Base-by-base conservation (phyloP, 495 filamentous ascomycete species). In the Evernia prunastri region DNA sequence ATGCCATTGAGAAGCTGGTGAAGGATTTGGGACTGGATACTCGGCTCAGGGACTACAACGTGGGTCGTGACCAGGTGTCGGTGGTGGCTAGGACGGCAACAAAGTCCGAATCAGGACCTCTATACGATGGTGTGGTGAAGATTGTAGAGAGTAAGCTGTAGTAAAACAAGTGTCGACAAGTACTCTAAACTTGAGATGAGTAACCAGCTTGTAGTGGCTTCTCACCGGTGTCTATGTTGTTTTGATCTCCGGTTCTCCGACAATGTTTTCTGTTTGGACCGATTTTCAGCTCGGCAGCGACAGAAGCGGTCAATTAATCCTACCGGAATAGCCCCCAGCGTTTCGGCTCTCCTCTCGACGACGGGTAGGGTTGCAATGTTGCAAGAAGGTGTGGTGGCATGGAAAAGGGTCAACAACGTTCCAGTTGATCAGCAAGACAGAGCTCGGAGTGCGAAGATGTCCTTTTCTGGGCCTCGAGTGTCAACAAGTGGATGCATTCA, bases 11-110 rank as follows among this genome's bases (percentile, higher is more conserved):
- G 3, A 68, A 75, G 47, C 67, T 81, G 45, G 59, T 81, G 13
- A 68, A 68, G 5, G 71, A 75, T 54, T 60, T 81, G 33, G 78
- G 75, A 2, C 65, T 70, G 25, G 67, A 72, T 3, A 58, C 20
- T 43, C 67, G 59, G 36, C 62, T 72, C 29, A 63, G 36, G 17
- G 51, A 70, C 29, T 57, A 60, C 15, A 58, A 51, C 4, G 67
- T 69, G 17, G 63, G 64, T n/a, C 61, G 66, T 42, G 63, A 69
- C 25, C 63, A 69, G 37, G 51, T 66, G n/a, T 29, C 63, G 4
- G 63, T 49, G 15, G 63, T 69, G 58, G 63, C 47, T 15, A 56
- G 35, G 25, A 31, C 33, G 27, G 57, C 66, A 18, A 68, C 66
- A 8, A 54, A 33, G 17, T 31, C 29, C 6, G 51, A 54, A 5